A percentile compares a stretch with the other conserved stretches of the same genome.
Evolutionary conservation across 106 monocot species (phyloP).

Genomic region (Platanthera zijinensis): DNA sequence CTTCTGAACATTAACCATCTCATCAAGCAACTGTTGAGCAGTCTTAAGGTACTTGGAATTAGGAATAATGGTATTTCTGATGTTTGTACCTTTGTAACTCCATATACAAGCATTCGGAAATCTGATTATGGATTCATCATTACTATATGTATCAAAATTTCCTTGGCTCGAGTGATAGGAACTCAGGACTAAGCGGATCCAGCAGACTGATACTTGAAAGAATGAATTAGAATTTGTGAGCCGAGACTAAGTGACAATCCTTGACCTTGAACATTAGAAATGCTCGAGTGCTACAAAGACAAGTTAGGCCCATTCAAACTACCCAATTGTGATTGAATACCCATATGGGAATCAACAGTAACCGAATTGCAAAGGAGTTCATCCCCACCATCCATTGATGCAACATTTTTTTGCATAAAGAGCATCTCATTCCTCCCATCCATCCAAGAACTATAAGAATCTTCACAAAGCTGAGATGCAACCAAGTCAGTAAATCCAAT

Average conservation of each 20-base stretch:
- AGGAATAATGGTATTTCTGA: constrained; percentile 34
- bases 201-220: constrained; percentile 40
- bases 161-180: constrained; percentile 26
- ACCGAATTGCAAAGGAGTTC: too few relatives aligned
- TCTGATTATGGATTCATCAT: constrained; percentile 39
- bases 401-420: constrained; percentile 34
- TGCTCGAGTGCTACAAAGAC: constrained; percentile 36
- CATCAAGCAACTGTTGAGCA: constrained; percentile 76
- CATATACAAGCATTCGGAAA: constrained; percentile 16
- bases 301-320: constrained; percentile 37
- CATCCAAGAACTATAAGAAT: constrained; percentile 31
- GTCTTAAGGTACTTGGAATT: constrained; percentile 85
- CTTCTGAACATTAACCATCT: constrained; percentile 73
- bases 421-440: constrained; percentile 46
- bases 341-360: constrained; percentile 21
- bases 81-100: constrained; percentile 29
- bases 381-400: constrained; percentile 17
- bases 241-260: constrained; percentile 90
- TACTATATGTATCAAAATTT: constrained; percentile 24
- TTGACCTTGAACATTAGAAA: constrained; percentile 45
- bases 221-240: constrained; percentile 56
- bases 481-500: constrained; percentile 29
- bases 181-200: constrained; percentile 28
- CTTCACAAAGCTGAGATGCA: constrained; percentile 35
- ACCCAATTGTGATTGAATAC: constrained; percentile 33